Percentiles rank a stretch among this genome's conserved stretches.
These are phyloP conservation scores for Mycosphaerella arachidis DNA, from an alignment of 2,329 filamentous ascomycete species.

Conservation along the genomic window DNA sequence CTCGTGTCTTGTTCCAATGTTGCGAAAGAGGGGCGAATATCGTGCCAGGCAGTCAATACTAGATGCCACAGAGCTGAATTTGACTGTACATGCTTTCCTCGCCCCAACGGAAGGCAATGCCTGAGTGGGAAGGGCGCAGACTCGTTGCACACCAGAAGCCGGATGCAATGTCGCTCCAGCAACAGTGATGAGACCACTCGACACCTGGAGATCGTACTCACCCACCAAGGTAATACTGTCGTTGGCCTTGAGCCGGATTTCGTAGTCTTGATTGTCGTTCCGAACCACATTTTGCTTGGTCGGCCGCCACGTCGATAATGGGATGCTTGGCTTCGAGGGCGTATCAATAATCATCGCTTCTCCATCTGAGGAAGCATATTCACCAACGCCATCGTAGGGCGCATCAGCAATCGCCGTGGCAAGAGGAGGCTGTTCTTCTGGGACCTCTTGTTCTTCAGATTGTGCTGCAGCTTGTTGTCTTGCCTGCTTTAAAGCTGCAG, in stretches of 20 bases:
- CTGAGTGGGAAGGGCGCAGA: slow-evolving; percentile 65
- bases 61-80: slow-evolving; percentile 48
- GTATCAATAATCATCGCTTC: background rate
- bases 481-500: slow-evolving; percentile 28
- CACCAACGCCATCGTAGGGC: slow-evolving; percentile 20
- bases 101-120: slow-evolving; percentile 63
- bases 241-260: slow-evolving; percentile 23
- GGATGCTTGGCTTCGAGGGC: background rate
- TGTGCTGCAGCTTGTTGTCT: slow-evolving; percentile 10
- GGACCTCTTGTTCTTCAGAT: background rate
- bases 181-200: slow-evolving; percentile 59
- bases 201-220: slow-evolving; percentile 61
- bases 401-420: slow-evolving; percentile 17
- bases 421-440: background rate
- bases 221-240: slow-evolving; percentile 50
- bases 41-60: slow-evolving; percentile 52
- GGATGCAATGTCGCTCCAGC: slow-evolving; percentile 59
- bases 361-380: background rate
- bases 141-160: slow-evolving; percentile 39
- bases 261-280: slow-evolving; percentile 16
- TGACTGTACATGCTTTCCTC: slow-evolving; percentile 46
- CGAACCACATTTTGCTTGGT: slow-evolving; percentile 11
- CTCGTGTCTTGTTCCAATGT: slow-evolving; percentile 57
- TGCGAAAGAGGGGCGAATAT: slow-evolving; percentile 63
- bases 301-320: slow-evolving; percentile 3